Percentiles rank a stretch among this genome's conserved stretches.
These are phyloP conservation scores for Diaporthe australafricana DNA, from an alignment of 2,329 filamentous ascomycete genomes.

Conservation along the genomic window DNA sequence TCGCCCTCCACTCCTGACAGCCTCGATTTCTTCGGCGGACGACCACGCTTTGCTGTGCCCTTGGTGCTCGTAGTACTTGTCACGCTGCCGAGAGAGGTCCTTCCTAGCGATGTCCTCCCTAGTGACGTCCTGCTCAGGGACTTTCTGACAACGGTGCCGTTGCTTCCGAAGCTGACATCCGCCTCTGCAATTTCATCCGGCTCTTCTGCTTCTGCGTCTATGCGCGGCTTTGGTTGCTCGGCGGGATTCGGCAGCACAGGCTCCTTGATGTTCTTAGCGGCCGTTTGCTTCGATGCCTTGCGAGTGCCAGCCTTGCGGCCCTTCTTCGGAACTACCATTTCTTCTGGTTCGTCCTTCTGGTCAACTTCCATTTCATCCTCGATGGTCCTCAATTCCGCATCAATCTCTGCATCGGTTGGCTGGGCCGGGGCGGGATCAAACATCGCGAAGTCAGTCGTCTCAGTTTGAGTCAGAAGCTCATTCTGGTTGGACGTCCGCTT, in stretches of 20 bases:
- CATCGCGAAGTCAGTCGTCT: constrained; percentile 58
- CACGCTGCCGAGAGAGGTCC: constrained; percentile 19
- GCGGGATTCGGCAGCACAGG: constrained; percentile 28
- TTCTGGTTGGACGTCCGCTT: constrained; percentile 40
- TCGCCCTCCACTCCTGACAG: not conserved
- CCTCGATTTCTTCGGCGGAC: constrained; percentile 29
- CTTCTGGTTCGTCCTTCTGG: constrained; percentile 47
- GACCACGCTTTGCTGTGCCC: constrained; percentile 33
- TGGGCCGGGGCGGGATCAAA: constrained; percentile 61
- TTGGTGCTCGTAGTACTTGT: constrained; percentile 23
- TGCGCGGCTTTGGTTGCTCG: constrained; percentile 41
- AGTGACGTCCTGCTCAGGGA: constrained; percentile 37
- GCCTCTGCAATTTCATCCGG: constrained; percentile 48
- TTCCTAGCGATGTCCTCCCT: constrained; percentile 9
- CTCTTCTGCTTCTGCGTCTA: constrained; percentile 38
- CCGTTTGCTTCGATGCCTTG: constrained; percentile 62
- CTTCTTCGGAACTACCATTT: constrained; percentile 64
- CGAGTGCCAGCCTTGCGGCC: constrained; percentile 63
- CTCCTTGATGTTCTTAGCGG: constrained; percentile 56
- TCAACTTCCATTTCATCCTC: constrained; percentile 61
- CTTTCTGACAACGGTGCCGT: constrained; percentile 55
- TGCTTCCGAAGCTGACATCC: constrained; percentile 55
- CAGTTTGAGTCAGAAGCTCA: constrained; percentile 42
- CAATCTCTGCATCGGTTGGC: constrained; percentile 60
- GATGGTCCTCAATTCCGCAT: constrained; percentile 62